Base-by-base conservation (phyloP, 805 yeast genomes). In the Lipomyces sp. region DNA sequence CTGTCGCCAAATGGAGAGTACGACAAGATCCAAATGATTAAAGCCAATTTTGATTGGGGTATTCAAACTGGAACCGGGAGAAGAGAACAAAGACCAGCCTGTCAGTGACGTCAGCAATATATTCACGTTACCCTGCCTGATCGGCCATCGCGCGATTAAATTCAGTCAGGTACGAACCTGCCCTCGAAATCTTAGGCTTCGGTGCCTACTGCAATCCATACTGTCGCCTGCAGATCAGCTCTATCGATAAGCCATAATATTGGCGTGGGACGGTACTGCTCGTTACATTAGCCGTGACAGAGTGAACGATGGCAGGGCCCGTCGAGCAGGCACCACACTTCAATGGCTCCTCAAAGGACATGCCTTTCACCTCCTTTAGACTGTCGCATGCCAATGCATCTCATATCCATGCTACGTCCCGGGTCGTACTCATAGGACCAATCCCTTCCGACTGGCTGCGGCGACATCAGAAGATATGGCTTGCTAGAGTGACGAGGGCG, bases 311-410 rank as follows among this genome's bases (percentile, higher is more conserved):
- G 48, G 48, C 48, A 15, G n/a, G 18, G 24, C 5, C 48, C 24
- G 48, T 24, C 18, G 48, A 42, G 15, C 48, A 42, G n/a, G 48
- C 48, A 24, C 24, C 24, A 24, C n/a, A 42, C 8, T 3, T 42
- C 24, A 42, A 42, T n/a, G 48, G 24, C 4, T 42, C 48, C 10
- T 24, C 48, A 8, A 53, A 51, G 15, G 54, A 60, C 10, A 55
- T 53, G 39, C 87, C 91, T 1, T 89, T 85, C 76, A 86, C 91
- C 0, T 88, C 89, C 0, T 85, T 82, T 65, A 79, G 90, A 53
- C 77, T 90, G 33, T 76, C 81, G 15, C 87, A 86, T 74, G 81
- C 84, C n/a, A 78, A 81, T 7, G 78, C 88, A 0, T 60, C 72
- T 3, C 83, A 85, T 63, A 74, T 90, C 5, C 78, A 85, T 32